Percentiles rank a stretch among this genome's conserved stretches.
Conservation (phyloP, 768 basidiomycete genomes). For the Mycena indigotica region DNA sequence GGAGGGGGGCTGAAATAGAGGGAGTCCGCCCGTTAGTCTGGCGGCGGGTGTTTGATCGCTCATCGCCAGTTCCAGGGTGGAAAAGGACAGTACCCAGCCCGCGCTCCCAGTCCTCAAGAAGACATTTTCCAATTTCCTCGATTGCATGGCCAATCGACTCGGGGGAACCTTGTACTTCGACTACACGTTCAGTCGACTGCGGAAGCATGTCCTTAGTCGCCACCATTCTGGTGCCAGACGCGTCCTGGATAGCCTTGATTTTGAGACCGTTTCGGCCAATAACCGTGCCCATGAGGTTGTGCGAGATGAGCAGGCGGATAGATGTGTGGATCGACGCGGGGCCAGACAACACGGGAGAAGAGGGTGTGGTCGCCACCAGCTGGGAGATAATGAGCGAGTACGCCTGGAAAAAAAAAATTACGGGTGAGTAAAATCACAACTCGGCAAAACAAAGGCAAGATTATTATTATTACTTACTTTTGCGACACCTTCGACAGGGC, state of each 20-base stretch:
- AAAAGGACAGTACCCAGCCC: conserved; percentile 92
- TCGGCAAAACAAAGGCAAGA: conserved; percentile 21
- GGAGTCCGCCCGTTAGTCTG: conserved; percentile 62
- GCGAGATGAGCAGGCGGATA: conserved; percentile 95
- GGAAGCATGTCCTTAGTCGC: conserved; percentile 99
- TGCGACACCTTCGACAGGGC: conserved; percentile 89
- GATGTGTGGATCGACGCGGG: conserved; percentile 80
- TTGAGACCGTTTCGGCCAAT: conserved; percentile 95
- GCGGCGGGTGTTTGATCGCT: conserved; percentile 57
- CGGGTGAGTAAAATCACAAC: conserved; percentile 13
- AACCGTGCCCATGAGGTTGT: conserved; percentile 99
- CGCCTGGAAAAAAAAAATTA: conserved; percentile 54
- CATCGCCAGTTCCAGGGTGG: conserved; percentile 88
- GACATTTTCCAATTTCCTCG: conserved; percentile 92
- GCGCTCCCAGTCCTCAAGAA: conserved; percentile 96
- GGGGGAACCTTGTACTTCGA: conserved; percentile 93
- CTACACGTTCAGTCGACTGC: conserved; percentile 98
- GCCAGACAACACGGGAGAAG: conserved; percentile 69
- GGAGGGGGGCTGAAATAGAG: conserved; percentile 49
- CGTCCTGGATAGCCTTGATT: conserved; percentile 98
- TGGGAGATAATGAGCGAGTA: conserved; percentile 94
- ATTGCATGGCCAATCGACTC: conserved; percentile 93
- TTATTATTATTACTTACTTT: conserved; percentile 74
- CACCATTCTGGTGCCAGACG: conserved; percentile 95
- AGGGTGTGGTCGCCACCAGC: conserved; percentile 79